Evolutionary conservation across 306 rosid genomes (phyloP).

Genomic region (Citrullus amarus): DNA sequence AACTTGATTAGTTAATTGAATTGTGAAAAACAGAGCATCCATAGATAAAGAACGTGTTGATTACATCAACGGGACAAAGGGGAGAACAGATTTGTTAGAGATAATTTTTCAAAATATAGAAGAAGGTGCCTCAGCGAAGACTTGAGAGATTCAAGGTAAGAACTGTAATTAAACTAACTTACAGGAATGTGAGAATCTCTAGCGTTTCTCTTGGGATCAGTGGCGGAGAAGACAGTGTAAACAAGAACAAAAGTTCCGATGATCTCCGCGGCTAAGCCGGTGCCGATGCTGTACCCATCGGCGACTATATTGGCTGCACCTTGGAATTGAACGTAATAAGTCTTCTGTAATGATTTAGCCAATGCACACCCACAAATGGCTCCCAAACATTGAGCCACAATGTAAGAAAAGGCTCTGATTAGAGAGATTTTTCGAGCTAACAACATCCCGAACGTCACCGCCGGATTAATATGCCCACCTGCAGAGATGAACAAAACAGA

Average conservation of each 20-base stretch:
- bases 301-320: constrained; percentile 14
- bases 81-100: no score
- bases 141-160: no score
- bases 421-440: constrained; percentile 15
- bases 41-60: no score
- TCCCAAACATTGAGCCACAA: constrained; percentile 19
- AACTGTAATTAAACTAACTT: neutral
- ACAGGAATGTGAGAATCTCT: constrained; percentile 23
- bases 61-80: no score
- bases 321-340: neutral
- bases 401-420: constrained; percentile 12
- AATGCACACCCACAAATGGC: constrained; percentile 21
- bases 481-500: neutral
- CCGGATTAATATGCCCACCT: constrained; percentile 26
- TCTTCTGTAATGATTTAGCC: constrained; percentile 8
- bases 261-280: constrained; percentile 23
- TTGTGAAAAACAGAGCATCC: neutral
- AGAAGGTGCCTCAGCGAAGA: no score
- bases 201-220: constrained; percentile 21
- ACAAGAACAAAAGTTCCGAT: constrained; percentile 21
- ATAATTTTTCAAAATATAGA: no score
- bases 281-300: constrained; percentile 11
- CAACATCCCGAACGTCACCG: constrained; percentile 20
- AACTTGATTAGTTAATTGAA: neutral
- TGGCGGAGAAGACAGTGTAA: constrained; percentile 21